A percentile compares a stretch with the other conserved stretches of the same genome.
phyloP scores from a whole-genome alignment of 371 early-diverging fungal species.

The Mortierella sp. region DNA sequence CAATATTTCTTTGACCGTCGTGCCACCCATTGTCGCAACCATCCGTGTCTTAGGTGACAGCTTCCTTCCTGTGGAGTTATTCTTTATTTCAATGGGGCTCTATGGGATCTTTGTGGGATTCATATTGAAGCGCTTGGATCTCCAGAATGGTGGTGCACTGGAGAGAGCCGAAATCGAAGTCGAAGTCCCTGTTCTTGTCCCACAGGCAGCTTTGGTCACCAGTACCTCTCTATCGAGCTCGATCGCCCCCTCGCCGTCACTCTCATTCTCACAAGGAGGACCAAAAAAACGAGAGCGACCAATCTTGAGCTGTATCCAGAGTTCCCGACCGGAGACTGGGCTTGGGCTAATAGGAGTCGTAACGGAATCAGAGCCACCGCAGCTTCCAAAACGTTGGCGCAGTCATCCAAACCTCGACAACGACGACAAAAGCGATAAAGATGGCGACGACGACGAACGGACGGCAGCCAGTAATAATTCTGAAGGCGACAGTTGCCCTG shows the following conservation, averaged over 20 bases:
- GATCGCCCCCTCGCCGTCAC: conserved; percentile 1
- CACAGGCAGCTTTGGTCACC: conserved; percentile 5
- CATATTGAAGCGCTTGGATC: conserved; percentile 53
- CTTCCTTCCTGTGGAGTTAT: conserved; percentile 63
- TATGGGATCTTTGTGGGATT: conserved; percentile 52
- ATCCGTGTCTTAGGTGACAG: conserved; percentile 59
- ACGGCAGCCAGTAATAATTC: background rate
- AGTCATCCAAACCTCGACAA: too few species aligned
- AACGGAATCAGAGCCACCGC: too few species aligned
- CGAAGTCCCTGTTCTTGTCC: conserved; percentile 41
- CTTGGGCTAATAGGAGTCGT: background rate
- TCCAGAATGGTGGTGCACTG: conserved; percentile 55
- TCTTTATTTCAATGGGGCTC: conserved; percentile 62
- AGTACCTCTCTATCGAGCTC: background rate
- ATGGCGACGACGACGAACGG: too few species aligned
- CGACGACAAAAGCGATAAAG: too few species aligned
- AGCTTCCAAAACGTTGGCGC: too few species aligned
- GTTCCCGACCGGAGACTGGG: background rate
- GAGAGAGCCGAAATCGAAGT: conserved; percentile 51
- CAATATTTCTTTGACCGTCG: conserved; percentile 65
- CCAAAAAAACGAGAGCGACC: conserved; percentile 8
- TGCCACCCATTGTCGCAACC: conserved; percentile 67
- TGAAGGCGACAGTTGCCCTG: too few species aligned
- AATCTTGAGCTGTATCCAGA: background rate
- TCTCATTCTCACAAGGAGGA: conserved; percentile 6